Evolutionary conservation across 495 filamentous ascomycete genomes (phyloP), one percentile per base, ranked within the genome.

Genomic region (Aspergillus baeticus): DNA sequence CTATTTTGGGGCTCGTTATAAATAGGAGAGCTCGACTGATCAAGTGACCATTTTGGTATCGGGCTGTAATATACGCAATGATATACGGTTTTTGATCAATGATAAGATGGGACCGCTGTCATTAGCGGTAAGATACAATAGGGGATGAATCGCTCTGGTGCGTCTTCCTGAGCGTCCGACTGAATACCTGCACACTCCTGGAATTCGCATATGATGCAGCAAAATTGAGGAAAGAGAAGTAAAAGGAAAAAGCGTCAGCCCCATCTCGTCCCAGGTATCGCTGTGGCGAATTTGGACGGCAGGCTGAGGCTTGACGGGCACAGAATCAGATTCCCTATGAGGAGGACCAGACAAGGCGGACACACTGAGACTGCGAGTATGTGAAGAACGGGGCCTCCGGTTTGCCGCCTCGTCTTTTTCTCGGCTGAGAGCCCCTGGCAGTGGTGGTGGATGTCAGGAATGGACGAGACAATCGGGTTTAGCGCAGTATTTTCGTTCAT

Each of bases 331-430:
- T n/a, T n/a, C n/a, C n/a, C n/a, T n/a, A n/a, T n/a, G 15, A 42
- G n/a, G 23, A 53, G 11, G 38, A 17, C 13, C 6, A 26, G n/a
- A 41, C 21, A 33, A 44, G 37, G 41, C 39, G 38, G 26, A 42
- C 45, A 11, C 10, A 36, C n/a, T 15, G 41, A 54, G 45, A 36
- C 20, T 18, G 42, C 39, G 20, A 23, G 39, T 42, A 26, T 43
- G 46, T 11, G 17, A 43, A 33, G 49, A 50, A 51, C 43, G 41
- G 41, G 17, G 13, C 50, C 50, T 57, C 62, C 44, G 44, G 62
- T 61, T 64, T 59, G 55, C 55, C 48, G 62, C 62, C 62, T 64
- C 55, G 54, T 57, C 55, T 60, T 60, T 48, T 58, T 33, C 10
- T 33, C 22, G n/a, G 46, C 13, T 13, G 31, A 14, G 29, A 31